Evolutionary conservation across 306 rosid species (phyloP), one percentile per base, ranked within the genome.

Genomic region (Trifolium dubium): DNA sequence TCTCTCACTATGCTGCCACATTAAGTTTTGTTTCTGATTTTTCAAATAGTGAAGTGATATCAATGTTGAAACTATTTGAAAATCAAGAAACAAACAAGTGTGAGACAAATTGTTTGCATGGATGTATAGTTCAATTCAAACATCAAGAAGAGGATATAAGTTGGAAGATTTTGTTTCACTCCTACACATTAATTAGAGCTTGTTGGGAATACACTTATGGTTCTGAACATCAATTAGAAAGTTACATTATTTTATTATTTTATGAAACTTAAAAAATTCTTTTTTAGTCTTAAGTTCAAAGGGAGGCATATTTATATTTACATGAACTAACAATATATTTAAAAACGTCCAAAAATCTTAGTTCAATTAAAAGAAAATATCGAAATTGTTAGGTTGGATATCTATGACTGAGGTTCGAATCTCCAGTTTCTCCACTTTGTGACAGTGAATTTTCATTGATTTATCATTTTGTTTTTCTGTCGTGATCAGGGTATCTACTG

Each of bases 111-210:
- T 74, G 43, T 61, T 54, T 69, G 64, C 60, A 54, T 44, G 70
- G 51, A 69, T 44, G 70, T 51, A 69, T 68, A 35, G 74, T 37
- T 64, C 46, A 64, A 77, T 37, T 64, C 46, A 64, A 77, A 31
- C 46, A 28, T 56, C 75, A 69, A 78, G 53, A 69, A 78, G 5
- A 28, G 54, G 49, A 53, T 35, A 31, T 59, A 72, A 59, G 41
- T 41, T 49, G 64, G 61, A 76, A 70, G 77, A 62, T 78, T 78
- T 82, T 78, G 78, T 71, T 69, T 58, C 37, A 31, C 62, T 67
- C 60, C 65, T 67, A 68, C 63, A 31, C 63, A 56, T 56, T 28
- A 28, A 56, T 56, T 28, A 28, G n/a, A 28, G 35, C n/a, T 61
- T 47, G 67, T 28, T 75, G 54, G 37, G 30, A 67, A 60, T 73